Evolutionary conservation across 1,139 yeast genomes (phyloP).

Genomic region (Saccharomyces hybrid): DNA sequence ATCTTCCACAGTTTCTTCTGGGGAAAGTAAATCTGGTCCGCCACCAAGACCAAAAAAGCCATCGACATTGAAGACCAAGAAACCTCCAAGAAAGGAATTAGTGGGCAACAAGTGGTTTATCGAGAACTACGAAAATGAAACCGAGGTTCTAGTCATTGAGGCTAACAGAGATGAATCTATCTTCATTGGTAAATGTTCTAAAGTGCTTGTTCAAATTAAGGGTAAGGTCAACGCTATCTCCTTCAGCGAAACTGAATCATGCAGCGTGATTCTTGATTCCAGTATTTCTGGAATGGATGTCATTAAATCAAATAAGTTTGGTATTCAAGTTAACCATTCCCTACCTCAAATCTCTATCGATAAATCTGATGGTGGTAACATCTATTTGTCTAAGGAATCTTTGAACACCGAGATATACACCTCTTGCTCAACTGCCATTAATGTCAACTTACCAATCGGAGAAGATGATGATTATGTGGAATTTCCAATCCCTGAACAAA

Average conservation of each 20-base stretch:
- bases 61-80: conserved; percentile 44
- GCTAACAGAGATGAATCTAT: conserved; percentile 84
- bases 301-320: conserved; percentile 75
- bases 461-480: conserved; percentile 64
- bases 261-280: conserved; percentile 74
- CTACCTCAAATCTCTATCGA: conserved; percentile 83
- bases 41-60: conserved; percentile 67
- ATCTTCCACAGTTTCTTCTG: conserved; percentile 33
- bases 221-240: conserved; percentile 92
- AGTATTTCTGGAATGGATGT: conserved; percentile 84
- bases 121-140: conserved; percentile 61
- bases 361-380: conserved; percentile 77
- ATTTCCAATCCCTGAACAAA: conserved; percentile 80
- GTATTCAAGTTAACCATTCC: conserved; percentile 71
- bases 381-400: conserved; percentile 68
- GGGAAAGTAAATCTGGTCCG: conserved; percentile 39
- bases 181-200: conserved; percentile 73
- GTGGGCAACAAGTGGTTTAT: conserved; percentile 85
- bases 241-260: conserved; percentile 59
- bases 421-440: conserved; percentile 76
- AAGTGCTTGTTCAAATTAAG: conserved; percentile 68
- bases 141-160: conserved; percentile 56
- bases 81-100: conserved; percentile 70
- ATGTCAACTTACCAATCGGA: conserved; percentile 66
- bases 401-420: conserved; percentile 70